phyloP scores from a whole-genome alignment of 306 rosid genomes.

The Trifolium dubium region DNA sequence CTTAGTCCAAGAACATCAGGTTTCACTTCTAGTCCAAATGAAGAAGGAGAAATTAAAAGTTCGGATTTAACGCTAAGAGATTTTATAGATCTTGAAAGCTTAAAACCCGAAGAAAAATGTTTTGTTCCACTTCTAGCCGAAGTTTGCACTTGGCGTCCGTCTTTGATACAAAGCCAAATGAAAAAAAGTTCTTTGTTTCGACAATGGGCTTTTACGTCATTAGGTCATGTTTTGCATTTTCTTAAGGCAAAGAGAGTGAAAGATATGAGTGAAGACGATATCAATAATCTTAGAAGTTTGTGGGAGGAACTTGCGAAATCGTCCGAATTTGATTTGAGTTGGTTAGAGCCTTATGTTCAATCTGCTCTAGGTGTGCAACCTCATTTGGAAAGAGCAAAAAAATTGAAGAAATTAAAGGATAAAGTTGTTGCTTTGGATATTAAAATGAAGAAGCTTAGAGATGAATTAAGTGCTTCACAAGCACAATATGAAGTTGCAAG shows the following conservation, averaged over 20 bases:
- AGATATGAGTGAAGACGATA: slow-evolving; percentile 38
- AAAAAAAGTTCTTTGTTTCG: slow-evolving; percentile 26
- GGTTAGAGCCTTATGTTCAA: slow-evolving; percentile 53
- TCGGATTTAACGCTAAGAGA: slow-evolving; percentile 40
- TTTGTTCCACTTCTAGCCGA: slow-evolving; percentile 49
- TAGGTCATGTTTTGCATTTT: slow-evolving; percentile 44
- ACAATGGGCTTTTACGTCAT: slow-evolving; percentile 48
- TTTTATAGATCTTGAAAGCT: slow-evolving; percentile 31
- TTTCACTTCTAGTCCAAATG: slow-evolving; percentile 37
- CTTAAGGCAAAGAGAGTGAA: slow-evolving; percentile 47
- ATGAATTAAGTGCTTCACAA: slow-evolving; percentile 41
- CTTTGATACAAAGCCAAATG: slow-evolving; percentile 36
- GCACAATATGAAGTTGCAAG: slow-evolving; percentile 36
- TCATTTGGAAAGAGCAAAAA: slow-evolving; percentile 38
- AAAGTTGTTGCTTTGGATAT: slow-evolving; percentile 45
- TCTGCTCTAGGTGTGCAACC: slow-evolving; percentile 41
- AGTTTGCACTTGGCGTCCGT: slow-evolving; percentile 45
- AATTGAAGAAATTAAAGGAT: slow-evolving; percentile 36
- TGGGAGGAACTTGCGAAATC: slow-evolving; percentile 52
- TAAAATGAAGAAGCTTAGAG: slow-evolving; percentile 43
- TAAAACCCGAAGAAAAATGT: slow-evolving; percentile 26
- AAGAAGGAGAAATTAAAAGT: slow-evolving; percentile 33
- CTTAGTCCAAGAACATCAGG: slow-evolving; percentile 20
- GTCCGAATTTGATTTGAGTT: slow-evolving; percentile 50
- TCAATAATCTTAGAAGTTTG: slow-evolving; percentile 16